Evolutionary conservation across 768 basidiomycete genomes (phyloP), one percentile per base, ranked within the genome.

Genomic region (Phallus indusiatus): DNA sequence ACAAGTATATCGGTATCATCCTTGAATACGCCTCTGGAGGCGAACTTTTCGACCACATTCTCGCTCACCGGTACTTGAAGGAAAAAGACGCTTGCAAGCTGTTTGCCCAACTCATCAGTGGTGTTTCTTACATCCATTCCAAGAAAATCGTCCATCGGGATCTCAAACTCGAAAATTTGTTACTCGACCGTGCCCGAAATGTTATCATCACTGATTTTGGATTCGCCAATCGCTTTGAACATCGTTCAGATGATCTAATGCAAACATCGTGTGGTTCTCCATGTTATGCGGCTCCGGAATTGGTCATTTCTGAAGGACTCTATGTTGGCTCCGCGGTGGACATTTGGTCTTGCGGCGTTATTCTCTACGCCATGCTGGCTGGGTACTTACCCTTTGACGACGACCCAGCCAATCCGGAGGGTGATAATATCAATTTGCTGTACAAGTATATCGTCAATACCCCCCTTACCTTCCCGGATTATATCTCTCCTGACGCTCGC

Each of bases 181-280:
- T 99, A 47, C 85, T 99, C 60, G 96, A 99, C 75, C 88, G 94
- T 62, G 85, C 97, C 68, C 85, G 96, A 54, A 98, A 99, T 69
- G 92, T 99, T 64, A 95, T 99, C 76, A 96, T 99, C 76, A 97
- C 96, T 59, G 96, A 98, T 71, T 99, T 99, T 71, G 96, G 96
- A 12, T 99, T 98, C 67, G 96, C 96, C 61, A 99, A 98, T 74
- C 85, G 89, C 53, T 99, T 98, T 69, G 92, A 95, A 71, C 90
- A 95, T 68, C 84, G 85, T 34, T 63, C 85, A 10, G 92, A 94
- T 72, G 96, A 99, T 69, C 83, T 98, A 63, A 98, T 98, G 96
- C 94, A 96, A 68, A 98, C 96, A 0, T 90, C 87, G 64, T 98
- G 96, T 64, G 96, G 96, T 16, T 90, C 87, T 28, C 96, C 96